Base-by-base conservation (phyloP, 495 filamentous ascomycete species). In the Eremomyces bilateralis region DNA sequence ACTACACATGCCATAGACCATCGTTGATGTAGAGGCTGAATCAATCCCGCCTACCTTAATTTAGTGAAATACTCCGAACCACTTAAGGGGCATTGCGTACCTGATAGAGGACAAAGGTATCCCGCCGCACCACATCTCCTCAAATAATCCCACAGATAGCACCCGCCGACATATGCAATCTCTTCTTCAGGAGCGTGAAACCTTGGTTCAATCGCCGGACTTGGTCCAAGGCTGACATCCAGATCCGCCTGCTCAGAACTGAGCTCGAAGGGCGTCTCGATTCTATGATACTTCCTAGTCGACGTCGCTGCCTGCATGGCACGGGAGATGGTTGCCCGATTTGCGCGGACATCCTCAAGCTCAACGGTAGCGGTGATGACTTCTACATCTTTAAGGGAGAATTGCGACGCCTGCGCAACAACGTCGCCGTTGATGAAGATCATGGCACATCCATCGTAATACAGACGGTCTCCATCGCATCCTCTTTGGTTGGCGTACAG, bases 61-160 rank as follows among this genome's bases (percentile, higher is more conserved):
- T n/a, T n/a, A n/a, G n/a, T n/a, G n/a, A n/a, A n/a, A n/a, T n/a
- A n/a, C n/a, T n/a, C n/a, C n/a, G n/a, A n/a, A n/a, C n/a, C n/a
- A n/a, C n/a, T n/a, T n/a, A n/a, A n/a, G n/a, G n/a, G n/a, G n/a
- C n/a, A n/a, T n/a, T n/a, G n/a, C n/a, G n/a, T n/a, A n/a, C n/a
- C n/a, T n/a, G n/a, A n/a, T n/a, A n/a, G n/a, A n/a, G n/a, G n/a
- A n/a, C n/a, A 0, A 63, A 43, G 36, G 37, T 65, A 79, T 1
- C 73, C 71, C 3, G 67, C 70, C 12, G 62, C 60, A 12, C 60
- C 59, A 13, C 60, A 74, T 33, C 80, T 50, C 2, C 77, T 59
- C 1, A 90, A 65, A 39, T 90, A 92, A 44, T 91, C 79, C 80
- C 81, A 93, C 0, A 93, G 55, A 59, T 70, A 93, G 47, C 71